These are phyloP conservation scores for Mayamaea pseudoterrestris DNA, from an alignment of 108 stramenopile genomes.

Conservation along the genomic window DNA sequence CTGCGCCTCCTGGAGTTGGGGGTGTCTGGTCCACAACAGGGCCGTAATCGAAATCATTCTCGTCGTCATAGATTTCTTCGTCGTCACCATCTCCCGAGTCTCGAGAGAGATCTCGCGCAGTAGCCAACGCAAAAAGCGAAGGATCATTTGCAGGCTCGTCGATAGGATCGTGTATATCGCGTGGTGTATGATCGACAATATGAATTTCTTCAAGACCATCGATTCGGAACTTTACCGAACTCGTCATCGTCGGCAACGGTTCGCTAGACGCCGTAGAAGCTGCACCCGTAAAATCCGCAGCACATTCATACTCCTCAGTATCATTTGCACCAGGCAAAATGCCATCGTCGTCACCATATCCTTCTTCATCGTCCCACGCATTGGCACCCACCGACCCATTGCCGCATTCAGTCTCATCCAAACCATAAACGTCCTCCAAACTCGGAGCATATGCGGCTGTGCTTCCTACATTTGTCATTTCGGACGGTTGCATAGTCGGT, in stretches of 20 bases:
- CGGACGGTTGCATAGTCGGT: constrained; percentile 9
- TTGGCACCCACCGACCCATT: not conserved
- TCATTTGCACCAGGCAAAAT: constrained; percentile 1
- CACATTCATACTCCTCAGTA: not conserved
- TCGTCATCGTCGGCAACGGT: not conserved
- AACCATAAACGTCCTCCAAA: constrained; percentile 21
- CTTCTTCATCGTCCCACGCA: constrained; percentile 10
- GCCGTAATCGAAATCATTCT: constrained; percentile 11
- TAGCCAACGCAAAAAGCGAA: constrained; percentile 2
- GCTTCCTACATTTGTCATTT: not conserved
- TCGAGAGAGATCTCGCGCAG: constrained; percentile 5
- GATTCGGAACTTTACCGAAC: not conserved
- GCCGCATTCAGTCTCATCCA: constrained; percentile 19
- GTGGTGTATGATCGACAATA: constrained; percentile 7
- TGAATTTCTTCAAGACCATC: not conserved
- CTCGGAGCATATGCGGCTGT: constrained; percentile 3
- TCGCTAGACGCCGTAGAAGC: constrained; percentile 3
- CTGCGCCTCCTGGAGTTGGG: constrained; percentile 2
- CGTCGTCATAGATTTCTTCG: constrained; percentile 21
- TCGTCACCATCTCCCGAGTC: constrained; percentile 4
- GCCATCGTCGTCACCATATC: constrained; percentile 9
- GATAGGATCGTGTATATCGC: not conserved
- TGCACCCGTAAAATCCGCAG: constrained; percentile 2
- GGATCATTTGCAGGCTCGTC: not conserved
- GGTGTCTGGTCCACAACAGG: constrained; percentile 27